These are phyloP conservation scores for Elaeis guineensis DNA, from an alignment of 176 grass and related monocot species.

Conservation along the genomic window DNA sequence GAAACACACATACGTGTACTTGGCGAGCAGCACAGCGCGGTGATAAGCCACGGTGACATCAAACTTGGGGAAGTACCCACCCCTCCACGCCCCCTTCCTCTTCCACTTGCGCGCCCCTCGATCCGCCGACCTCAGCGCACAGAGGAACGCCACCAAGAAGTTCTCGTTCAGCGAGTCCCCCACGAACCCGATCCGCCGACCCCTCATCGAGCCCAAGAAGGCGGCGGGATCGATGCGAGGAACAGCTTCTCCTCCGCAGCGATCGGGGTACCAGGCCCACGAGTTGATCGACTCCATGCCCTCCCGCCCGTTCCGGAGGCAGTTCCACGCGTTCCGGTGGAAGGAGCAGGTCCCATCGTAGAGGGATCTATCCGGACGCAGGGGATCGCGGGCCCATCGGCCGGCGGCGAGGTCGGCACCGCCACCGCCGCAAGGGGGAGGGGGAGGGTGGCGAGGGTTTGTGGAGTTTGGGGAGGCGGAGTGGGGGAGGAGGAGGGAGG, in stretches of 20 bases:
- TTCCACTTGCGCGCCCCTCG: conserved; percentile 69
- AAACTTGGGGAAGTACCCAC: conserved; percentile 67
- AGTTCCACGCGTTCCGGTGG: conserved; percentile 93
- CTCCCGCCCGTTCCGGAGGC: conserved; percentile 52
- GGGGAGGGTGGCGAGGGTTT: background rate
- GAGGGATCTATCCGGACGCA: conserved; percentile 18
- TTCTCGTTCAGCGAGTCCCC: conserved; percentile 86
- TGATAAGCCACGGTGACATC: conserved; percentile 75
- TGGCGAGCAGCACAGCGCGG: conserved; percentile 82
- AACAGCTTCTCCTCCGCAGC: conserved; percentile 50
- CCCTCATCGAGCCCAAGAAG: conserved; percentile 43
- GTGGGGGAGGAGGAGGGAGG: conserved; percentile 12
- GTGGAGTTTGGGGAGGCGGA: conserved; percentile 11
- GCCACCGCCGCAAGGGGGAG: conserved; percentile 51
- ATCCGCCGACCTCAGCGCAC: conserved; percentile 59
- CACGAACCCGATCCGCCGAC: conserved; percentile 52
- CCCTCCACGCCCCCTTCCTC: conserved; percentile 80
- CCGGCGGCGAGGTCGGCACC: conserved; percentile 49
- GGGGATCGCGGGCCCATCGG: conserved; percentile 33
- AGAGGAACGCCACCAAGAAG: conserved; percentile 67
- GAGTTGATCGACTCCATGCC: conserved; percentile 43
- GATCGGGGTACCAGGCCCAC: conserved; percentile 53
- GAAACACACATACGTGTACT: conserved; percentile 52
- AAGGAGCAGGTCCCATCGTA: conserved; percentile 66
- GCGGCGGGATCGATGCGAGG: conserved; percentile 47